Evolutionary conservation across 1,139 yeast species (phyloP), one percentile per base, ranked within the genome.

Genomic region (Yamadazyma buinensis): DNA sequence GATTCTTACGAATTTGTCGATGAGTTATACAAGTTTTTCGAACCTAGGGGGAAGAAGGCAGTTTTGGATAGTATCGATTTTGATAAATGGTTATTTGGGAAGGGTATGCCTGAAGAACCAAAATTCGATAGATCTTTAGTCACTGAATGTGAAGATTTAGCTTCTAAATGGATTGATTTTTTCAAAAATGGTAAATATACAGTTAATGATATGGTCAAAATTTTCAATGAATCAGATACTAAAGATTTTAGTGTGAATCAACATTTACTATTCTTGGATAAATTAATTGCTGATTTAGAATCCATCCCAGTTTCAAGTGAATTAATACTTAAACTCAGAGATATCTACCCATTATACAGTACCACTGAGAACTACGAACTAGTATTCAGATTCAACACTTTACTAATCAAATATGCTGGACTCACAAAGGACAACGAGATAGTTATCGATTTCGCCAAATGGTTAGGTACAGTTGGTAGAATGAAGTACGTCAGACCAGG

Each of bases 21-120:
- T 27, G 44, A 55, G 1, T 49, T 62, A 33, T 59, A 59, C 36
- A 57, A 52, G n/a, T 62, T 54, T 36, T 62, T 51, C 36, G 48
- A 35, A n/a, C 53, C 57, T 13, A 72, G 74, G 43, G 98, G 98
- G 25, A 97, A 96, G 17, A 84, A 81, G 55, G 69, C 64, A 36
- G 87, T 92, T 34, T 72, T 92, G 46, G 95, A 87, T 49, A 78
- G 71, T 43, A 84, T 92, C 44, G 86, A 87, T 51, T 79, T 83
- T 44, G 82, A 77, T 36, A 73, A 72, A 14, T 61, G 67, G 66
- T 47, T 62, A 15, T 57, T 48, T 40, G 55, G 49, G 5, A 38
- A 54, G 23, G 68, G 67, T 1, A 45, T 61, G 30, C 64, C 65
- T 2, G 61, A 60, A 22, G 38, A 42, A 20, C 67, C 66, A 11